These are phyloP conservation scores for Simmondsia chinensis DNA, from an alignment of 148 eudicot genomes.

Conservation along the genomic window DNA sequence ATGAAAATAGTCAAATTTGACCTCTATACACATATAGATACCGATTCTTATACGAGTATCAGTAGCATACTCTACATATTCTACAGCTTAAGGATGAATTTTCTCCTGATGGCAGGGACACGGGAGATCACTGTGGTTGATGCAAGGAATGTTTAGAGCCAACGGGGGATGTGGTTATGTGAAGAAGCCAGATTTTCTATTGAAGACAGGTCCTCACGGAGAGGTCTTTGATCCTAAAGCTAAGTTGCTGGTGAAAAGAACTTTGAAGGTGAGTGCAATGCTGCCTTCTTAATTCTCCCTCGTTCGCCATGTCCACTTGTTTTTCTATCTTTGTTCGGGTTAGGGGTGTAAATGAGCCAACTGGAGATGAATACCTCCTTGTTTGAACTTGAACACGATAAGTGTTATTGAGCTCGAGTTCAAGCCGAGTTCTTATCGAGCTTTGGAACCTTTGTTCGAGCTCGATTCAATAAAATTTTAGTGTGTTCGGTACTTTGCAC, in stretches of 20 bases:
- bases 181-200: constrained; percentile 57
- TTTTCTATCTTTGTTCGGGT: not conserved
- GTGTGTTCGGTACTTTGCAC: too few relatives aligned
- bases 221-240: constrained; percentile 49
- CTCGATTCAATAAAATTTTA: too few relatives aligned
- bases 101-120: constrained; percentile 40
- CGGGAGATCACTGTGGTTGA: constrained; percentile 72
- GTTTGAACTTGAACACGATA: not conserved
- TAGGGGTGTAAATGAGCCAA: too few relatives aligned
- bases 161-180: constrained; percentile 88
- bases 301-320: not conserved
- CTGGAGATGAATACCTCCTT: too few relatives aligned
- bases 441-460: too few relatives aligned
- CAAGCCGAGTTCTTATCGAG: too few relatives aligned
- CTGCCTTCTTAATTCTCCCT: too few relatives aligned
- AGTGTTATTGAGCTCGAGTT: too few relatives aligned
- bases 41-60: too few relatives aligned
- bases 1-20: too few relatives aligned
- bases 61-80: not conserved
- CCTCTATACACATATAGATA: too few relatives aligned
- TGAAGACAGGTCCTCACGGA: constrained; percentile 28
- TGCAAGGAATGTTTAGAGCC: constrained; percentile 86
- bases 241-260: constrained; percentile 27
- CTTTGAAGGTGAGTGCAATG: constrained; percentile 54
- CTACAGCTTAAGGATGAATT: not conserved